Percentiles rank a stretch among this genome's conserved stretches.
These are phyloP conservation scores for Ophidiomyces ophidiicola DNA, from an alignment of 2,329 filamentous ascomycete genomes.

Conservation along the genomic window DNA sequence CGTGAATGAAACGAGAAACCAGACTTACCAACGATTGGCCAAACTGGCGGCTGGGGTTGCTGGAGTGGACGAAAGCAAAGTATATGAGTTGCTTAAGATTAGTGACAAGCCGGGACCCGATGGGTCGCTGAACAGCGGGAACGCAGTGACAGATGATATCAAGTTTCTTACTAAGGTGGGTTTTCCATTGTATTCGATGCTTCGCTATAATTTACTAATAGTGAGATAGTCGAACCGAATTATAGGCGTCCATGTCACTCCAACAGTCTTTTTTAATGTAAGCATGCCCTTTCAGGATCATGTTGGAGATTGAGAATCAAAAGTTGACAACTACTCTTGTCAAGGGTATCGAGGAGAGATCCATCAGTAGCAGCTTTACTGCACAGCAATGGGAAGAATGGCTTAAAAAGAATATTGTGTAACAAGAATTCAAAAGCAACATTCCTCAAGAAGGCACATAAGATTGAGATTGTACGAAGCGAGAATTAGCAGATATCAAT, in stretches of 20 bases:
- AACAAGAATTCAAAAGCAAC: slow-evolving; percentile 13
- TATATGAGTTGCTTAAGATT: slow-evolving; percentile 59
- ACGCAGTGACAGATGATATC: slow-evolving; percentile 70
- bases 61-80: slow-evolving; percentile 56
- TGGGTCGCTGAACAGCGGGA: slow-evolving; percentile 63
- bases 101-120: slow-evolving; percentile 53
- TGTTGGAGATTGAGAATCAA: neutral
- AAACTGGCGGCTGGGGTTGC: slow-evolving; percentile 51
- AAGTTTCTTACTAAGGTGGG: slow-evolving; percentile 68
- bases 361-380: slow-evolving; percentile 68
- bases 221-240: slow-evolving; percentile 47
- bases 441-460: neutral
- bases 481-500: slow-evolving; percentile 8
- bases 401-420: slow-evolving; percentile 54
- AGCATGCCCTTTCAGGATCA: slow-evolving; percentile 4
- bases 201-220: neutral
- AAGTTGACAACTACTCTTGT: slow-evolving; percentile 18
- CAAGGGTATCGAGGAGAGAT: slow-evolving; percentile 58
- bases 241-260: slow-evolving; percentile 77
- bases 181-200: neutral
- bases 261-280: slow-evolving; percentile 75
- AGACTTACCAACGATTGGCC: slow-evolving; percentile 68
- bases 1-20: slow-evolving; percentile 71
- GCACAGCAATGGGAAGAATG: slow-evolving; percentile 76
- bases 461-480: too few species aligned